A percentile compares a stretch with the other conserved stretches of the same genome.
Evolutionary conservation across 1,139 yeast species (phyloP).

Genomic region (Sugiyamaella neomexicana): DNA sequence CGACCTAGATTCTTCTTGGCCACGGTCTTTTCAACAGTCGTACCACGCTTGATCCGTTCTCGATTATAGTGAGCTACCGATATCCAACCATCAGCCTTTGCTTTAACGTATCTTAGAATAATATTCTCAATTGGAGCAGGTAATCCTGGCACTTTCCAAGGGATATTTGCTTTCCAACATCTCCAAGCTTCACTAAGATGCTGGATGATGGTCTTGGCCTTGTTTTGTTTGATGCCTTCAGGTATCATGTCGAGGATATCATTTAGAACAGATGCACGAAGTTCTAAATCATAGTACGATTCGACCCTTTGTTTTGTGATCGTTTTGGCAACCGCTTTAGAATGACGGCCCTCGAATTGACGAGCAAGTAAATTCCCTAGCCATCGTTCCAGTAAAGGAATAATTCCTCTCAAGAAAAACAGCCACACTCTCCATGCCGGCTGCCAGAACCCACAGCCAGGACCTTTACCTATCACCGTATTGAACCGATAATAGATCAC

Average conservation of each 20-base stretch:
- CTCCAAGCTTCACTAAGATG: constrained; percentile 99
- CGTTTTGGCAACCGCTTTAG: constrained; percentile 89
- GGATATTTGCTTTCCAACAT: constrained; percentile 98
- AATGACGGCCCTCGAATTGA: constrained; percentile 93
- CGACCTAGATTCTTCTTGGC: constrained; percentile 92
- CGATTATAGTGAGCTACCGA: constrained; percentile 91
- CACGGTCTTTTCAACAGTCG: constrained; percentile 89
- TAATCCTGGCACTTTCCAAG: constrained; percentile 97
- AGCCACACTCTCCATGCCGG: constrained; percentile 99
- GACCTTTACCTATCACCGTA: constrained; percentile 85
- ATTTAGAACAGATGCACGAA: constrained; percentile 92
- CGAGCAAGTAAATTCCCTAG: constrained; percentile 85
- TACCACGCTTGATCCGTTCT: constrained; percentile 83
- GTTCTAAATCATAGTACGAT: constrained; percentile 89
- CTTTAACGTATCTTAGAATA: constrained; percentile 84
- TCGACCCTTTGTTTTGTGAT: constrained; percentile 95
- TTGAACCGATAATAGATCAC: constrained; percentile 84
- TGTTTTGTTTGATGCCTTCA: constrained; percentile 84
- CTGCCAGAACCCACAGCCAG: constrained; percentile 99
- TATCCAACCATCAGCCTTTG: constrained; percentile 97
- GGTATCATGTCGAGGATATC: constrained; percentile 97
- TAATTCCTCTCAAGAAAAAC: constrained; percentile 86
- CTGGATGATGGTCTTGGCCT: constrained; percentile 83
- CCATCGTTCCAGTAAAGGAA: constrained; percentile 93
- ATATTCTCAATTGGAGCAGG: constrained; percentile 88